These are phyloP conservation scores for Staphylotrichum tortipilum DNA, from an alignment of 495 filamentous ascomycete species.

Conservation along the genomic window DNA sequence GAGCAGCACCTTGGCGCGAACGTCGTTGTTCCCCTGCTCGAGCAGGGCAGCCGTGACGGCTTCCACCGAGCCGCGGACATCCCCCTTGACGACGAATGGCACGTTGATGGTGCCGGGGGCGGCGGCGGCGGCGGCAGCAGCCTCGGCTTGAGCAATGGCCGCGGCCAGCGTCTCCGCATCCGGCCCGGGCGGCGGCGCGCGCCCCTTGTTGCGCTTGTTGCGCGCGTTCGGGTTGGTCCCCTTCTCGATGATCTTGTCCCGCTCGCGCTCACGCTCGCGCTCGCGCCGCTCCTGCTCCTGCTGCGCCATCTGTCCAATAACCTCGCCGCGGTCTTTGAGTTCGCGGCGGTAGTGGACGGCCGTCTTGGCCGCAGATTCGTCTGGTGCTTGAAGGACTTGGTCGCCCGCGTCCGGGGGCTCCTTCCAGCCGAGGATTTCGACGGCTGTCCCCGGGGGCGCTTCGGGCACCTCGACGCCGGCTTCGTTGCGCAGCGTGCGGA, in stretches of 20 bases:
- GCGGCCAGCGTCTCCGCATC: slow-evolving; percentile 33
- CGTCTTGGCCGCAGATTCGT: slow-evolving; percentile 69
- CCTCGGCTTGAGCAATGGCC: slow-evolving; percentile 10
- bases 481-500: slow-evolving; percentile 78
- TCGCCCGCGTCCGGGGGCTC: slow-evolving; percentile 86
- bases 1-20: slow-evolving; percentile 66
- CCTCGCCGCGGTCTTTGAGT: slow-evolving; percentile 30
- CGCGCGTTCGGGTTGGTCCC: not conserved
- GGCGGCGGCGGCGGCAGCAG: not conserved
- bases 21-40: slow-evolving; percentile 72
- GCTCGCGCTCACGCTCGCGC: slow-evolving; percentile 2
- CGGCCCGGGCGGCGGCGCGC: no score
- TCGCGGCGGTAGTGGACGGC: slow-evolving; percentile 73
- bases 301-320: slow-evolving; percentile 25
- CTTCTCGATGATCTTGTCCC: slow-evolving; percentile 19
- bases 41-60: slow-evolving; percentile 68
- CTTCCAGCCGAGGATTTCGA: slow-evolving; percentile 90
- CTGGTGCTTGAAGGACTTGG: slow-evolving; percentile 70
- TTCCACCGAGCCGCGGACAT: slow-evolving; percentile 89
- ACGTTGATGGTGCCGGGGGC: slow-evolving; percentile 51
- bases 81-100: slow-evolving; percentile 81
- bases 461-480: slow-evolving; percentile 61
- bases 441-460: slow-evolving; percentile 80
- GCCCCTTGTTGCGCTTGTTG: not conserved
- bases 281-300: slow-evolving; percentile 40